Evolutionary conservation across 129 eudicot genomes (phyloP).

Genomic region (Centaurea solstitialis): DNA sequence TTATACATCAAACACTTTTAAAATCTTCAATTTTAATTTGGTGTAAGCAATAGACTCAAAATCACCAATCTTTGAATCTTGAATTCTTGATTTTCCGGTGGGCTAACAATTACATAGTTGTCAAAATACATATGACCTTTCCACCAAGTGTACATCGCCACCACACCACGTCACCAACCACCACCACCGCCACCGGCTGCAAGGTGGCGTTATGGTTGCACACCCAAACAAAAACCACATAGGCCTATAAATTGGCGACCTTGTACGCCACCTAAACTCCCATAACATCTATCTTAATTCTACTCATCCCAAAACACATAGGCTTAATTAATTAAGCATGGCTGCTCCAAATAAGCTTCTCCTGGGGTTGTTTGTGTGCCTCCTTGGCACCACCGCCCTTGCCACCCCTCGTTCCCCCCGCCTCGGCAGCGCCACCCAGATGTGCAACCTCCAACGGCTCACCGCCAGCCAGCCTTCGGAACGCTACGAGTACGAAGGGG

Average conservation of each 20-base stretch:
- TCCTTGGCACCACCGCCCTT: conserved; percentile 39
- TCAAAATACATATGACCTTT: background rate
- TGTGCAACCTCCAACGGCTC: conserved; percentile 58
- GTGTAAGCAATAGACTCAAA: no score
- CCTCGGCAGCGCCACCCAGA: conserved; percentile 43
- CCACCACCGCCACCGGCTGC: background rate
- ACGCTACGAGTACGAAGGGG: conserved; percentile 56
- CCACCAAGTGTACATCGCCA: background rate
- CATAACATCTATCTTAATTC: background rate
- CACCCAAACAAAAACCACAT: background rate
- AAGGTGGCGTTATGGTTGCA: background rate
- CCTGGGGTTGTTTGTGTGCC: conserved; percentile 44
- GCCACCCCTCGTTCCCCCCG: conserved; percentile 39
- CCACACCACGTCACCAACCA: background rate
- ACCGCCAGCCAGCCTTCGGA: conserved; percentile 46
- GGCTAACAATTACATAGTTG: background rate
- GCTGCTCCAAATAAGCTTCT: conserved; percentile 35
- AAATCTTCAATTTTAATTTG: no score
- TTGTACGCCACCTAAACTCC: background rate
- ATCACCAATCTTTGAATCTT: background rate
- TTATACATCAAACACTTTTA: no score
- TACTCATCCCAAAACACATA: background rate
- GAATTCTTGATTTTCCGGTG: background rate
- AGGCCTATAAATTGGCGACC: background rate
- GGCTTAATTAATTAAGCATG: conserved; percentile 25